Evolutionary conservation across 495 filamentous ascomycete genomes (phyloP).

Genomic region (Neurospora sp.): DNA sequence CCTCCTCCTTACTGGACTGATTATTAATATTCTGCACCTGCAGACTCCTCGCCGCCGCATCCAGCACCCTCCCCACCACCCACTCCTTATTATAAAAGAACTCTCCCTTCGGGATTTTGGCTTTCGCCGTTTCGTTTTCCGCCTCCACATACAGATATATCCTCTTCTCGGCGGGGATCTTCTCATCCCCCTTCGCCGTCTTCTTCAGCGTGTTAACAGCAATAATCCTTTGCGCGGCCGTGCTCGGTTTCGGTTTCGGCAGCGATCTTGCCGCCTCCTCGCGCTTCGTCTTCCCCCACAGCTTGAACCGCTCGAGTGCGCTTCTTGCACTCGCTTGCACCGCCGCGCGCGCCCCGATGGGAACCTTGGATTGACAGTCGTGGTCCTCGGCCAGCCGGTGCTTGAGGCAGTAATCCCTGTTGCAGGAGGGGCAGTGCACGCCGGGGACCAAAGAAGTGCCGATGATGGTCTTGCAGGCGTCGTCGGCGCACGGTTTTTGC

Average conservation of each 20-base stretch:
- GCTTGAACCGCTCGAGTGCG: conserved; percentile 57
- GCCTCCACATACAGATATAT: conserved; percentile 82
- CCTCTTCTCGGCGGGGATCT: conserved; percentile 66
- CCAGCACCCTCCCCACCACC: conserved; percentile 80
- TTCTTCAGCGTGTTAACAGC: conserved; percentile 70
- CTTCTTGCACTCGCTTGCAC: conserved; percentile 50
- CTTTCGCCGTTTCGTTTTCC: conserved; percentile 64
- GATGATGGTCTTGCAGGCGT: conserved; percentile 74
- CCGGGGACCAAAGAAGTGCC: conserved; percentile 68
- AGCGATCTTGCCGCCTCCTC: conserved; percentile 35
- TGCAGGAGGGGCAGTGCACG: conserved; percentile 73
- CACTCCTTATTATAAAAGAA: conserved; percentile 82
- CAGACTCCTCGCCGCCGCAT: conserved; percentile 73
- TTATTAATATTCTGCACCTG: conserved; percentile 87
- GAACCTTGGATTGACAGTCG: conserved; percentile 59
- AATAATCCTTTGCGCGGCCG: conserved; percentile 46
- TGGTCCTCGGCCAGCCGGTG: conserved; percentile 85
- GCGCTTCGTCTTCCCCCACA: conserved; percentile 41
- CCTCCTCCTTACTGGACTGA: conserved; percentile 63
- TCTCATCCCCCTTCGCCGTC: conserved; percentile 78
- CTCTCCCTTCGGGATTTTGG: conserved; percentile 64
- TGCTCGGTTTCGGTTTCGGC: conserved; percentile 51
- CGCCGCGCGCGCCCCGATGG: conserved; percentile 51
- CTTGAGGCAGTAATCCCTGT: conserved; percentile 80
- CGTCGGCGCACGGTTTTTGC: conserved; percentile 53